Conservation (phyloP, 352 stramenopile genomes). For the Globisporangium paddicum region DNA sequence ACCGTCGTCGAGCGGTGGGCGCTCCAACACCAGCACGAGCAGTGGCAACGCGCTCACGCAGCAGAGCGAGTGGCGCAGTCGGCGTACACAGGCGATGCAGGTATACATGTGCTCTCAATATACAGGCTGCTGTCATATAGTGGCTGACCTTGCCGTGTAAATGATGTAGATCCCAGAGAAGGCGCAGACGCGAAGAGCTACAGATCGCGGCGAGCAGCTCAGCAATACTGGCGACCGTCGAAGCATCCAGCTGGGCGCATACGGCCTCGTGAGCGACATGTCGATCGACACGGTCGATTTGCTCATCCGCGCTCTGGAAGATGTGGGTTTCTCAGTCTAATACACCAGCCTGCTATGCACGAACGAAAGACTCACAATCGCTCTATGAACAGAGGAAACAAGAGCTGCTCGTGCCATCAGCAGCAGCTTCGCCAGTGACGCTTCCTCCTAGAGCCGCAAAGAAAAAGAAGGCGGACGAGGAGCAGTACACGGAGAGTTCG, state of each 20-base stretch:
- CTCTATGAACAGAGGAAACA: conserved; percentile 44
- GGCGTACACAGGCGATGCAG: conserved; percentile 24
- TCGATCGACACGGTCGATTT: conserved; percentile 62
- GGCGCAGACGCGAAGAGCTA: background rate
- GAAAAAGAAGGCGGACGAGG: conserved; percentile 2
- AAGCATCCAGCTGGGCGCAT: conserved; percentile 30
- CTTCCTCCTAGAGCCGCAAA: background rate
- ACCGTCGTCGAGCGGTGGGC: conserved; percentile 6
- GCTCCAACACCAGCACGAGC: background rate
- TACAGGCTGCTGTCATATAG: background rate
- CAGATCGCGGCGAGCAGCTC: background rate
- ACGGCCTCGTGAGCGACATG: conserved; percentile 47
- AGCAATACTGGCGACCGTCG: background rate
- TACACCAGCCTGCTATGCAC: no score
- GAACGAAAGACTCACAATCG: no score
- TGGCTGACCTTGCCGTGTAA: background rate
- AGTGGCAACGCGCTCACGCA: background rate
- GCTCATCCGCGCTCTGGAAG: conserved; percentile 58
- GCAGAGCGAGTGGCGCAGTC: conserved; percentile 7
- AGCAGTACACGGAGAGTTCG: conserved; percentile 10
- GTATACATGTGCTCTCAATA: conserved; percentile 1
- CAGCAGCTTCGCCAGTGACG: background rate
- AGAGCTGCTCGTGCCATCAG: conserved; percentile 23
- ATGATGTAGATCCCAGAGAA: background rate
- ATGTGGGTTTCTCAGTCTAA: conserved; percentile 24